A percentile compares a stretch with the other conserved stretches of the same genome.
phyloP scores from a whole-genome alignment of 148 eudicot species.

The Amaranthus hypochondriacus region DNA sequence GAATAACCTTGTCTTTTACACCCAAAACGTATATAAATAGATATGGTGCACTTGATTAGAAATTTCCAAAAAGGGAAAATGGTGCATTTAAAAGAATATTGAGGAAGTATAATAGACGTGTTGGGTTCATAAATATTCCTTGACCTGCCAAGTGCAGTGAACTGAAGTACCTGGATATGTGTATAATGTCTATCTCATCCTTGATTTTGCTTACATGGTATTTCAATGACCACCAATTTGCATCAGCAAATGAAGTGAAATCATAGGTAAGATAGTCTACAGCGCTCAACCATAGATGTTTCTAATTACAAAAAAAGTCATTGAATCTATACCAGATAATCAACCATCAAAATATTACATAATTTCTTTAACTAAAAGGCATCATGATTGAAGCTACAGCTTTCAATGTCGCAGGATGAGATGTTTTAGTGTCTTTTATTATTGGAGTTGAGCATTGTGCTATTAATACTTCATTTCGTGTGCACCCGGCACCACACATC shows the following conservation, averaged over 20 bases:
- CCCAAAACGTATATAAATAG: no score
- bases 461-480: not conserved
- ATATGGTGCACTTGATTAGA: no score
- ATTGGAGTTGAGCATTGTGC: not conserved
- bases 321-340: not conserved
- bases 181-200: not conserved
- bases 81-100: no score
- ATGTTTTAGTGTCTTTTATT: not conserved
- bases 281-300: not conserved
- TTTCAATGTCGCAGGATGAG: no score
- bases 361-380: not conserved
- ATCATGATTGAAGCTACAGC: not conserved
- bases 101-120: no score
- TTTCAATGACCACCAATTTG: not conserved
- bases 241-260: not conserved
- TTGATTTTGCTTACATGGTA: not conserved
- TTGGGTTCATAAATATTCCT: no score
- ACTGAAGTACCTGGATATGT: not conserved
- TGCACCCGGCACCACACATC: not conserved
- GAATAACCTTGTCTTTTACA: no score
- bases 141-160: no score
- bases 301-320: not conserved
- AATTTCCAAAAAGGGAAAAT: no score
- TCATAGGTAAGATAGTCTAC: not conserved
- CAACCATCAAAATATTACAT: not conserved